These are phyloP conservation scores for Aplosporella prunicola DNA, from an alignment of 2,329 filamentous ascomycete genomes.

Conservation along the genomic window DNA sequence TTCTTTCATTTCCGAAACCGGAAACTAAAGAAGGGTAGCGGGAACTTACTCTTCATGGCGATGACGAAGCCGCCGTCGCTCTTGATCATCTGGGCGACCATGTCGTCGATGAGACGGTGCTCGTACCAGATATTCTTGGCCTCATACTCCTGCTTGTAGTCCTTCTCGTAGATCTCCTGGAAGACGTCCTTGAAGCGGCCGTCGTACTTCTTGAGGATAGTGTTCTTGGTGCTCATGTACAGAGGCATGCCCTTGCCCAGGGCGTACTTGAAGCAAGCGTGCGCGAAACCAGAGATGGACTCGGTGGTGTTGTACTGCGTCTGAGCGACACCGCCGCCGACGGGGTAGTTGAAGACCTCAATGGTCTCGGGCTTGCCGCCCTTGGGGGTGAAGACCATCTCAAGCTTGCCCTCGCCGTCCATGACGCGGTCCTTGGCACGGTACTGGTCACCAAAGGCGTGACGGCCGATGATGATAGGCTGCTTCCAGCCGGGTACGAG, in stretches of 20 bases:
- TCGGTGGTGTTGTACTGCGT: conserved; percentile 98
- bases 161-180: conserved; percentile 84
- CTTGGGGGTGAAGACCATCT: conserved; percentile 86
- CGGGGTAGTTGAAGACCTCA: conserved; percentile 83
- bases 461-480: conserved; percentile 97
- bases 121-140: conserved; percentile 96
- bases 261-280: conserved; percentile 93
- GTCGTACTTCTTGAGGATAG: conserved; percentile 97
- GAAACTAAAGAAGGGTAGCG: no score
- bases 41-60: conserved; percentile 82
- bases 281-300: conserved; percentile 88
- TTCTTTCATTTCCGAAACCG: no score
- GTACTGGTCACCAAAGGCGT: conserved; percentile 98
- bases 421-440: conserved; percentile 87
- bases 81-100: conserved; percentile 99
- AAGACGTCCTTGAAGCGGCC: conserved; percentile 99
- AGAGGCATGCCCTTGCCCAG: conserved; percentile 79
- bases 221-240: conserved; percentile 99
- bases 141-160: conserved; percentile 84
- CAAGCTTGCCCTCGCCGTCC: conserved; percentile 73
- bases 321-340: conserved; percentile 79
- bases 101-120: conserved; percentile 97
- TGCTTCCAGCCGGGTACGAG: conserved; percentile 97
- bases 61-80: conserved; percentile 92
- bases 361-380: conserved; percentile 74